Evolutionary conservation across 2,329 filamentous ascomycete genomes (phyloP).

Genomic region (Myrmaecium sp.): DNA sequence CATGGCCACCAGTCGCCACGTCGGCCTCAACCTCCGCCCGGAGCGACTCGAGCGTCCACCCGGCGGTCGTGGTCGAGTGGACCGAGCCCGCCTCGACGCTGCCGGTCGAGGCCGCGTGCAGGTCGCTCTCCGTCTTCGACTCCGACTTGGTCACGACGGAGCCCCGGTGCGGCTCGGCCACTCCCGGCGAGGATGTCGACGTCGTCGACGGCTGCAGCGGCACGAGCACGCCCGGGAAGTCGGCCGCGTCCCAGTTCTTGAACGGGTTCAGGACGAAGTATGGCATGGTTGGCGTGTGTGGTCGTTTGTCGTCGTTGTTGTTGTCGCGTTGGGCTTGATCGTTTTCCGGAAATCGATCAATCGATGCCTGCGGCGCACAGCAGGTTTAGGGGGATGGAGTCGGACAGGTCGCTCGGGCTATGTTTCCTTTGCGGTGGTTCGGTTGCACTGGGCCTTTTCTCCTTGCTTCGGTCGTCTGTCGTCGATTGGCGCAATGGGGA

Average conservation of each 20-base stretch:
- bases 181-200: no score
- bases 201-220: conserved; percentile 31
- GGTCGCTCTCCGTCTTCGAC: conserved; percentile 13
- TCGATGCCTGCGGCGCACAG: no score
- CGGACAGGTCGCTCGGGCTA: no score
- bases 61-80: conserved; percentile 5
- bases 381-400: no score
- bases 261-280: conserved; percentile 33
- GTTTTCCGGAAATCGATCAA: neutral
- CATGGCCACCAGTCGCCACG: conserved; percentile 36
- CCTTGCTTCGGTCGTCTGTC: no score
- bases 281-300: no score
- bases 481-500: no score
- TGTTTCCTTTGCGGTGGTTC: no score
- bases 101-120: conserved; percentile 7
- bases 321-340: neutral
- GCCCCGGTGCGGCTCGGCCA: conserved; percentile 22
- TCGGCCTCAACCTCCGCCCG: conserved; percentile 50
- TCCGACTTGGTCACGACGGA: conserved; percentile 12
- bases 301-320: neutral
- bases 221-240: conserved; percentile 34
- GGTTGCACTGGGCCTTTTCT: no score
- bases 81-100: conserved; percentile 20
- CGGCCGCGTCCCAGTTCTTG: conserved; percentile 30
- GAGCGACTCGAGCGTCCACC: conserved; percentile 46